Percentiles rank a stretch among this genome's conserved stretches.
These are phyloP conservation scores for Pulveroboletus sp. DNA, from an alignment of 768 basidiomycete species.

Conservation along the genomic window DNA sequence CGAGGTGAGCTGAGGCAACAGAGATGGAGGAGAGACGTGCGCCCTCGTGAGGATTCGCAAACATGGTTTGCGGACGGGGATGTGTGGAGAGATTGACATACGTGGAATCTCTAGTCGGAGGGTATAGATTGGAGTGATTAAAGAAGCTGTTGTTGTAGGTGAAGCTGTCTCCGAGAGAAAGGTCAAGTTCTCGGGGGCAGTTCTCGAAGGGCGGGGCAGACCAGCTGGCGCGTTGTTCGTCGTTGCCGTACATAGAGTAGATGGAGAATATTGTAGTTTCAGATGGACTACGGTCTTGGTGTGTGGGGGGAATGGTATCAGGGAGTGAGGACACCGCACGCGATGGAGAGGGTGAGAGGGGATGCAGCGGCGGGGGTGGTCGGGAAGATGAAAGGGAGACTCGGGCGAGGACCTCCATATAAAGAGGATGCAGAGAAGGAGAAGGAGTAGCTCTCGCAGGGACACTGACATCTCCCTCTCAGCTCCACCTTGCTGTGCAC, in stretches of 20 bases:
- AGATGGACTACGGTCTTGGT: constrained; percentile 52
- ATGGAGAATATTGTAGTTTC: constrained; percentile 79
- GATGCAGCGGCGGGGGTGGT: constrained; percentile 27
- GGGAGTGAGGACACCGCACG: constrained; percentile 27
- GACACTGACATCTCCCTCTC: neutral
- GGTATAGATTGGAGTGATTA: constrained; percentile 17
- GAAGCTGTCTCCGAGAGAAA: constrained; percentile 31
- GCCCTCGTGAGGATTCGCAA: constrained; percentile 20
- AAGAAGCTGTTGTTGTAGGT: constrained; percentile 32
- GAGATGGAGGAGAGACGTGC: constrained; percentile 22
- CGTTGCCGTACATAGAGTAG: constrained; percentile 82
- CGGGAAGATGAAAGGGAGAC: constrained; percentile 8
- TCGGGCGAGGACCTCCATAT: constrained; percentile 38
- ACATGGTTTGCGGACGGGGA: constrained; percentile 18
- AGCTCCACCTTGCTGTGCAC: neutral
- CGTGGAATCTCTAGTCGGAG: constrained; percentile 22
- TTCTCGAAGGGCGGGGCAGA: constrained; percentile 36
- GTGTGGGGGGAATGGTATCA: constrained; percentile 7
- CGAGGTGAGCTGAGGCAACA: constrained; percentile 22
- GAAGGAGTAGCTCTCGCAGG: neutral
- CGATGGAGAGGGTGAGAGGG: constrained; percentile 28
- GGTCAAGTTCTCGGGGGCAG: constrained; percentile 35
- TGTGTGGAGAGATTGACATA: constrained; percentile 29
- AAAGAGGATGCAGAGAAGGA: constrained; percentile 10
- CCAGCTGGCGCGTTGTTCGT: constrained; percentile 46